Evolutionary conservation across 768 basidiomycete genomes (phyloP).

Genomic region (Podaxis sp.): DNA sequence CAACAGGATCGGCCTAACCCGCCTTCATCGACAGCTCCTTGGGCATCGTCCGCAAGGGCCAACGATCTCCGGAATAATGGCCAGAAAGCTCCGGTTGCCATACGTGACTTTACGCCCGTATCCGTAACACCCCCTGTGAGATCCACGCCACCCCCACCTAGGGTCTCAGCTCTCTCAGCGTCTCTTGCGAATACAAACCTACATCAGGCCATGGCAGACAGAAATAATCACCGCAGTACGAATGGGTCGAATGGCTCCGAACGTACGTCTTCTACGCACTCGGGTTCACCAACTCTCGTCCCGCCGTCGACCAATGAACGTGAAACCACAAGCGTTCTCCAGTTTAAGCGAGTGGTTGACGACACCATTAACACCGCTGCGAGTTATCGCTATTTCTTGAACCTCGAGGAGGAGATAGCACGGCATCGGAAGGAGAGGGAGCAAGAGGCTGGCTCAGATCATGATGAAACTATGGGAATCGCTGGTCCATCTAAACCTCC

Average conservation of each 20-base stretch:
- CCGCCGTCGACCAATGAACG: constrained; percentile 22
- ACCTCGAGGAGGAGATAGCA: constrained; percentile 43
- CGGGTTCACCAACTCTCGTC: constrained; percentile 36
- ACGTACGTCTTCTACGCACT: constrained; percentile 29
- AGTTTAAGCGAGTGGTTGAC: constrained; percentile 39
- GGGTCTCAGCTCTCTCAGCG: constrained; percentile 66
- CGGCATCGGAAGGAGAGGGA: constrained; percentile 26
- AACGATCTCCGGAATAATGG: constrained; percentile 17
- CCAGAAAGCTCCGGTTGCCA: constrained; percentile 35
- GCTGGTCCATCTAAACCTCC: constrained; percentile 23
- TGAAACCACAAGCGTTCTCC: constrained; percentile 38
- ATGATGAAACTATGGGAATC: constrained; percentile 18
- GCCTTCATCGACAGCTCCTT: background rate
- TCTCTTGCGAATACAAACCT: constrained; percentile 63
- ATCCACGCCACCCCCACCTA: constrained; percentile 38
- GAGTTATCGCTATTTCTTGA: constrained; percentile 45
- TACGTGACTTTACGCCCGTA: constrained; percentile 60
- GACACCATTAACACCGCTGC: constrained; percentile 43
- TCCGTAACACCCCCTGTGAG: constrained; percentile 35
- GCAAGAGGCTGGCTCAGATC: constrained; percentile 11
- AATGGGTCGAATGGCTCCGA: constrained; percentile 23
- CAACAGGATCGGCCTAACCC: constrained; percentile 35
- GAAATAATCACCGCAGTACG: constrained; percentile 20
- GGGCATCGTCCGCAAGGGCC: constrained; percentile 14
- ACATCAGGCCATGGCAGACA: constrained; percentile 45